phyloP scores from a whole-genome alignment of 169 alveolate genomes.

The Plasmodium knowlesi region DNA sequence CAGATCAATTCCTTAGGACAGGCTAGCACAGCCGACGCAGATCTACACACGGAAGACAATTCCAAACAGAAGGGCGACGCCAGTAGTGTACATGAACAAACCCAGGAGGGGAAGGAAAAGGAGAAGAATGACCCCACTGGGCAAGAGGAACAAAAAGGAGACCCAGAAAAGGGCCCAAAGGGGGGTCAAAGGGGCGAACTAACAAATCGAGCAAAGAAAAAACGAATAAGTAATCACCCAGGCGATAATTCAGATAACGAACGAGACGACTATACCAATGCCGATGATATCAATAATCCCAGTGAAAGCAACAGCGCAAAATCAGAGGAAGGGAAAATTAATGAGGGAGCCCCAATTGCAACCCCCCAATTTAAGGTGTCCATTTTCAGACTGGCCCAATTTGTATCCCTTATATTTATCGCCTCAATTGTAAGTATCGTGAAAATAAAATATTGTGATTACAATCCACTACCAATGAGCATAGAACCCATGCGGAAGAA shows the following conservation, averaged over 20 bases:
- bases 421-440: constrained; percentile 11
- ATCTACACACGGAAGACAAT: neutral
- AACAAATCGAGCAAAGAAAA: neutral
- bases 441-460: constrained; percentile 20
- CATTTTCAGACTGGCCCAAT: neutral
- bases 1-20: neutral
- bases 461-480: neutral
- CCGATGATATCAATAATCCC: neutral
- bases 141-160: neutral
- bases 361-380: neutral
- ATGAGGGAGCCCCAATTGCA: neutral
- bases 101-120: neutral
- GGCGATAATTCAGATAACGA: neutral
- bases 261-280: neutral
- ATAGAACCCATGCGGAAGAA: neutral
- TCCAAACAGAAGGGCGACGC: neutral
- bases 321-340: neutral
- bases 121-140: neutral
- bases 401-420: constrained; percentile 11
- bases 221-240: neutral
- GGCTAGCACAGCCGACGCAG: neutral
- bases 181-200: neutral
- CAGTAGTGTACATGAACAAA: neutral
- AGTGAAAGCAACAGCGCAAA: neutral
- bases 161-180: neutral